Evolutionary conservation across 768 basidiomycete genomes (phyloP).

Genomic region (Termitomyces sp.): DNA sequence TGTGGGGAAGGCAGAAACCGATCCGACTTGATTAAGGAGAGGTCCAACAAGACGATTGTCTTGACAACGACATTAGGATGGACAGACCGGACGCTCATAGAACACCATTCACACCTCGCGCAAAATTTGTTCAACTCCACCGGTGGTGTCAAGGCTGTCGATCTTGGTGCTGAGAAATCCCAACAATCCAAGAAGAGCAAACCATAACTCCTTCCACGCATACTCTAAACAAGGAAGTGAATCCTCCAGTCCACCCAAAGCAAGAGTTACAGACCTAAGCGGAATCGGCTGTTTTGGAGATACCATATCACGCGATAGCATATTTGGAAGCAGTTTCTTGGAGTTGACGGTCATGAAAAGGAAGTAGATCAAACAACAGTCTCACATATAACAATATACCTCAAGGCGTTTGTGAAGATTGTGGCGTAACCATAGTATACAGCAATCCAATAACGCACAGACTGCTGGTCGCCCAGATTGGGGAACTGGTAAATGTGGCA

Average conservation of each 20-base stretch:
- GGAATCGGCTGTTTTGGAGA: constrained; percentile 44
- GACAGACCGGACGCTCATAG: neutral
- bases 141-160: constrained; percentile 45
- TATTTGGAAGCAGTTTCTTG: constrained; percentile 50
- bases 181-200: constrained; percentile 46
- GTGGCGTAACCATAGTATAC: constrained; percentile 64
- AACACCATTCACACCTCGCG: constrained; percentile 39
- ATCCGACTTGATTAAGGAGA: constrained; percentile 48
- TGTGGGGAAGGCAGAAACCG: constrained; percentile 46
- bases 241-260: neutral
- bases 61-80: constrained; percentile 13
- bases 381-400: constrained; percentile 51
- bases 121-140: constrained; percentile 46
- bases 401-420: constrained; percentile 62
- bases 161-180: constrained; percentile 51
- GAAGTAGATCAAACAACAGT: neutral
- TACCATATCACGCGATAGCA: constrained; percentile 54
- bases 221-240: constrained; percentile 40
- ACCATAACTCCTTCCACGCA: constrained; percentile 64
- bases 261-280: constrained; percentile 36
- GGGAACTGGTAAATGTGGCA: constrained; percentile 43
- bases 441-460: constrained; percentile 62
- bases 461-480: constrained; percentile 37
- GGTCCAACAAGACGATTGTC: constrained; percentile 51
- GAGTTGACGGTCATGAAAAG: neutral